Evolutionary conservation across 2,329 filamentous ascomycete genomes (phyloP), one percentile per base, ranked within the genome.

Genomic region (Lachnellula arida): DNA sequence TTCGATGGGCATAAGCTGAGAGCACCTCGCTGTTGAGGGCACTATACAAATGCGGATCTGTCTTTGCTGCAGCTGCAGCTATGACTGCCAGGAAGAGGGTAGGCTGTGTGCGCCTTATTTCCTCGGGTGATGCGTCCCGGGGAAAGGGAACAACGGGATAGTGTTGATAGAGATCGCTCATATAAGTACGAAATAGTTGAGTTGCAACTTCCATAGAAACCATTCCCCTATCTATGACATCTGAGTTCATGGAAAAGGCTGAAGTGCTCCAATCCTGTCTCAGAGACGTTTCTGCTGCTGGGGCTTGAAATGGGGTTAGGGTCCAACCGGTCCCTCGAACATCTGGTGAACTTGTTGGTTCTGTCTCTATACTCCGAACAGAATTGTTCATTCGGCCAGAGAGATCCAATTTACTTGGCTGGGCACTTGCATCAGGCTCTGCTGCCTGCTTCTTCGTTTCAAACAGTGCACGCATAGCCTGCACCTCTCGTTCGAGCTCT

Each of bases 51-150:
- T 70, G 66, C 12, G 64, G 57, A 67, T 68, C 67, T 3, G 77
- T 74, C 22, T 76, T 74, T 2, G 80, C 81, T 5, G 84, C 78
- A 2, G 85, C 79, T 3, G 82, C 84, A 0, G 85, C 80, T 72
- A 90, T 81, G 61, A 89, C 73, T 22, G 87, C 77, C n/a, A 88
- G 75, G 64, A 90, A 90, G 8, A 90, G 75, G 1, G 81, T 75
- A 1, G 87, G 87, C 66, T 81, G 84, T 2, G 75, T 71, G 53
- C 71, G 70, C 50, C 84, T 77, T 46, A 87, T 67, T 51, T 84
- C 77, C 12, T 74, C 73, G 1, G 76, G 78, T 1, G 79, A 78
- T 49, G 74, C 76, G 19, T 71, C 73, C 0, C 76, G 67, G 0
- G 80, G 75, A 56, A 88, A 81, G 28, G 85, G 72, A 15, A 88